phyloP scores from a whole-genome alignment of 495 filamentous ascomycete species.

The Aspergillus haitiensis region DNA sequence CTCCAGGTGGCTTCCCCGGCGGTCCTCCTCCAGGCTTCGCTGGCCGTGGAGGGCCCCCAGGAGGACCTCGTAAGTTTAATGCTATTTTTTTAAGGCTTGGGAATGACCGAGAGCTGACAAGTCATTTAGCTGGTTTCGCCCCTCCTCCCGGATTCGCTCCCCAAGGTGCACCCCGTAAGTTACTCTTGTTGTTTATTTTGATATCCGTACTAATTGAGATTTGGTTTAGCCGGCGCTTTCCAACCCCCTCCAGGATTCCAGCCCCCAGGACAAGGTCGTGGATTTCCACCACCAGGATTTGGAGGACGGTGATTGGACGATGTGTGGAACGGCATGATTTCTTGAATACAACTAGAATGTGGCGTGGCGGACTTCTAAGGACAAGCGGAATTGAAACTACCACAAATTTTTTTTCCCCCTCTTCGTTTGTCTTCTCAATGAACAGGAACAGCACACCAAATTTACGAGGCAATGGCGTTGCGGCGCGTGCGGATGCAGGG shows the following conservation, averaged over 20 bases:
- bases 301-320: conserved; percentile 60
- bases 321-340: conserved; percentile 25
- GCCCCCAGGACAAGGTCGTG: conserved; percentile 61
- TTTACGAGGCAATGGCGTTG: conserved; percentile 50
- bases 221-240: conserved; percentile 54
- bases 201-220: conserved; percentile 23
- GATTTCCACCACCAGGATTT: conserved; percentile 76
- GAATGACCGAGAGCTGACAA: conserved; percentile 18
- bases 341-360: conserved; percentile 19
- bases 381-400: conserved; percentile 12
- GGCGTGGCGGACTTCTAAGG: conserved; percentile 6
- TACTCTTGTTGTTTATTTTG: conserved; percentile 6
- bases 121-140: conserved; percentile 53
- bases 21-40: conserved; percentile 72
- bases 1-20: conserved; percentile 66
- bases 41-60: conserved; percentile 68
- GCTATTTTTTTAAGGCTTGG: background rate
- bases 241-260: conserved; percentile 73
- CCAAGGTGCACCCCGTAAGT: conserved; percentile 62
- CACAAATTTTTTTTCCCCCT: background rate
- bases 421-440: conserved; percentile 12
- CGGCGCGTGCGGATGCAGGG: conserved; percentile 49
- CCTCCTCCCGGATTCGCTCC: conserved; percentile 66
- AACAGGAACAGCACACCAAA: conserved; percentile 31
- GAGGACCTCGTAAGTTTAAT: conserved; percentile 59